Evolutionary conservation across 495 filamentous ascomycete species (phyloP).

Genomic region (Aspergillus cavernicola): DNA sequence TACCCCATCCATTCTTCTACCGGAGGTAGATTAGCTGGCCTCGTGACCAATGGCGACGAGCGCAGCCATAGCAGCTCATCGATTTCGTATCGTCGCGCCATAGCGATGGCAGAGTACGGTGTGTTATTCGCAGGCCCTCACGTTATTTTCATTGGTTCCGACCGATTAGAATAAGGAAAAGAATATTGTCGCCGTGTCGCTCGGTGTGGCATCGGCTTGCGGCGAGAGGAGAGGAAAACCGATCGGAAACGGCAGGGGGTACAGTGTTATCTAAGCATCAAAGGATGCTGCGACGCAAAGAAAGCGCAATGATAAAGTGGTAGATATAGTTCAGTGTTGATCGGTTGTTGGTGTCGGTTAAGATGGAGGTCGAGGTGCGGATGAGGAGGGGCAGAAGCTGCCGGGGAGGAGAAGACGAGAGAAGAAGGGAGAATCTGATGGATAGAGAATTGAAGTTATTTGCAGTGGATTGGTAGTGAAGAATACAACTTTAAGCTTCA

Average conservation of each 20-base stretch:
- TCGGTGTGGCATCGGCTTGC: neutral
- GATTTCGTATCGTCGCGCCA: conserved; percentile 68
- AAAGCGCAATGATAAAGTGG: neutral
- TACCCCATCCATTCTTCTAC: conserved; percentile 99
- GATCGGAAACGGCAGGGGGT: neutral
- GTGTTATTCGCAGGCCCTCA: conserved; percentile 26
- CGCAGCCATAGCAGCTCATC: conserved; percentile 75
- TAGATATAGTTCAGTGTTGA: conserved; percentile 19
- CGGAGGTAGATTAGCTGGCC: conserved; percentile 76
- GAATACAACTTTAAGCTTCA: neutral
- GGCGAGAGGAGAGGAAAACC: neutral
- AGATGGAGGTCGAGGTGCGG: conserved; percentile 13
- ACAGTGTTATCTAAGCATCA: neutral
- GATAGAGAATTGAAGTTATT: neutral
- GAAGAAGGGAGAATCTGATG: neutral
- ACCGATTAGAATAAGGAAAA: conserved; percentile 4
- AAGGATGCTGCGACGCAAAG: neutral
- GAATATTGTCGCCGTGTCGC: neutral
- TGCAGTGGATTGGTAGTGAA: neutral
- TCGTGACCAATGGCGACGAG: conserved; percentile 78
- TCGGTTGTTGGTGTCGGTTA: conserved; percentile 23
- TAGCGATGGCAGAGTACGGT: conserved; percentile 33
- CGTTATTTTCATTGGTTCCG: conserved; percentile 33
- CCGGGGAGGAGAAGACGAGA: neutral
- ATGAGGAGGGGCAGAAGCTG: conserved; percentile 24